Conservation (phyloP, 176 grass and related monocot species). For the Miscanthus lutarioriparius region DNA sequence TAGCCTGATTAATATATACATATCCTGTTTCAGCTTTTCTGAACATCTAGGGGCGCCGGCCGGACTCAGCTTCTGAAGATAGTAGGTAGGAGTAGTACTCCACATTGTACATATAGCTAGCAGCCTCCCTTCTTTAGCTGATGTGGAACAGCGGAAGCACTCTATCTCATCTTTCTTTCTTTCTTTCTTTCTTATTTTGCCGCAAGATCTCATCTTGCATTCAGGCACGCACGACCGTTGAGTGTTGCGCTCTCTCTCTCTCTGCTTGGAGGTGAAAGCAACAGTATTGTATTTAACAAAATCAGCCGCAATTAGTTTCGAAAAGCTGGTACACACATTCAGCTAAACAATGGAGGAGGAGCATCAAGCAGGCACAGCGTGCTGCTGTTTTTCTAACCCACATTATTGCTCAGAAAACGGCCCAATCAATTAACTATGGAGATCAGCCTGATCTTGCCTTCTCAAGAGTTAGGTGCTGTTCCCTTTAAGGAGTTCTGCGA, state of each 20-base stretch:
- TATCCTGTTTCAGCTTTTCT: constrained; percentile 26
- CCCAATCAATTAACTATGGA: constrained; percentile 15
- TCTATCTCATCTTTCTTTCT: background rate
- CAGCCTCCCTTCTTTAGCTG: background rate
- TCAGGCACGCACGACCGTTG: background rate
- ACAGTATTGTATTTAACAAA: background rate
- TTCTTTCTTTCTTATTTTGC: background rate
- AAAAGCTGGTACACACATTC: constrained; percentile 26
- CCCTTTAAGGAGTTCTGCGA: constrained; percentile 49
- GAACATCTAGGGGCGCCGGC: constrained; percentile 8
- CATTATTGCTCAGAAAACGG: constrained; percentile 30
- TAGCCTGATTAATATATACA: background rate
- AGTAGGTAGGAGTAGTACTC: too few relatives aligned
- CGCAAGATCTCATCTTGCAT: background rate
- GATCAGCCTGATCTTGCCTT: constrained; percentile 18
- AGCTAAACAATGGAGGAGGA: constrained; percentile 34
- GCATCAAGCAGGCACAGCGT: constrained; percentile 37
- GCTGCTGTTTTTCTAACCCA: constrained; percentile 36
- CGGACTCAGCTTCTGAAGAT: constrained; percentile 10
- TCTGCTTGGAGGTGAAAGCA: background rate
- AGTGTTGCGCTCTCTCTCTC: background rate
- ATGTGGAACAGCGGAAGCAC: background rate
- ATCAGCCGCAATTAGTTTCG: constrained; percentile 34
- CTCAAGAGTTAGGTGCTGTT: constrained; percentile 29
- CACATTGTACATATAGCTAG: background rate